Conservation (phyloP, 768 basidiomycete species). For the Pleurotus eryngii region DNA sequence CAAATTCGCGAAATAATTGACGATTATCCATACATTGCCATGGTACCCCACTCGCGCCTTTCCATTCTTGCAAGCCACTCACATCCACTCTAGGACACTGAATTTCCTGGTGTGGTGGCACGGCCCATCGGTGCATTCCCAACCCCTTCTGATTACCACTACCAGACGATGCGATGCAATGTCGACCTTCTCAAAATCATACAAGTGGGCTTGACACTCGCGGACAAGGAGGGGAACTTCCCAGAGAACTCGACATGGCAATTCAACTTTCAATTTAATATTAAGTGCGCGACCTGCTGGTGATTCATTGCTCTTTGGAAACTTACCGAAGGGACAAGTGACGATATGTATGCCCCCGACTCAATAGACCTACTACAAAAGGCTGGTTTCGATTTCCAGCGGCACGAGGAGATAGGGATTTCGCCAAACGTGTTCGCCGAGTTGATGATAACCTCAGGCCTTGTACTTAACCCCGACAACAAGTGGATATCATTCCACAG, state of each 20-base stretch:
- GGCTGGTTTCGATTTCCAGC: conserved; percentile 93
- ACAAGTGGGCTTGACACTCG: conserved; percentile 92
- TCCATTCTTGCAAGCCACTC: conserved; percentile 13
- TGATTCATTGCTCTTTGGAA: conserved; percentile 9
- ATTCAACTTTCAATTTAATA: conserved; percentile 95
- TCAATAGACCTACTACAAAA: conserved; percentile 93
- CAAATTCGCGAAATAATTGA: conserved; percentile 86
- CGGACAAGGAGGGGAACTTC: conserved; percentile 90
- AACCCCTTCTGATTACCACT: conserved; percentile 97
- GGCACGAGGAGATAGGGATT: conserved; percentile 91
- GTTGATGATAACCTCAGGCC: conserved; percentile 91
- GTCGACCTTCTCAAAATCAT: conserved; percentile 98
- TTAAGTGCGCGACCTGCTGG: conserved; percentile 58
- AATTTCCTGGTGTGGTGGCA: conserved; percentile 98
- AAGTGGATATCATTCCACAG: conserved; percentile 99
- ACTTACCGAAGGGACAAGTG: conserved; percentile 42
- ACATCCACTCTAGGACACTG: conserved; percentile 74
- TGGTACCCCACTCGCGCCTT: conserved; percentile 45
- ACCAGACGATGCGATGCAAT: conserved; percentile 99
- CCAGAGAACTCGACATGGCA: conserved; percentile 97
- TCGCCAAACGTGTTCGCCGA: conserved; percentile 93
- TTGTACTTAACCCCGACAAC: conserved; percentile 84
- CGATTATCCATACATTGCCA: conserved; percentile 89
- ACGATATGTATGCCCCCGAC: conserved; percentile 99
- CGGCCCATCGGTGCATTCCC: conserved; percentile 95